A percentile compares a stretch with the other conserved stretches of the same genome.
Conservation (phyloP, 2,329 filamentous ascomycete genomes). For the Neofusicoccum sp. region DNA sequence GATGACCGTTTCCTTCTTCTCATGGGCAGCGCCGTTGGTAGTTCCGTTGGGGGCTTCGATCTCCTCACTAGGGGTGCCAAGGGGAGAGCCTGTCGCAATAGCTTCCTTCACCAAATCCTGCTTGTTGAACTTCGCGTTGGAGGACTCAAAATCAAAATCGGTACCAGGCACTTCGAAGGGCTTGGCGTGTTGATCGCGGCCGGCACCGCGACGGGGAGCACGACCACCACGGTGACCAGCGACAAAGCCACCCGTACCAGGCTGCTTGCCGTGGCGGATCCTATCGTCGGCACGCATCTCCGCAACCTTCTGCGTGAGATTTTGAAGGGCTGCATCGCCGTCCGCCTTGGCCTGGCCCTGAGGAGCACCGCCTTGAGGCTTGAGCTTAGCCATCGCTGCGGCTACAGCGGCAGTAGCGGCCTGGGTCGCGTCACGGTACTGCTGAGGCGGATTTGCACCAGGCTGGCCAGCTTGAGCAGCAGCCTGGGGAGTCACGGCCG, state of each 20-base stretch:
- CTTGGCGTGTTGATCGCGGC: slow-evolving; percentile 46
- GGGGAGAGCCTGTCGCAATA: slow-evolving; percentile 71
- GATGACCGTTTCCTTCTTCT: slow-evolving; percentile 45
- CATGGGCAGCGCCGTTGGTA: slow-evolving; percentile 29
- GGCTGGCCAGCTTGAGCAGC: slow-evolving; percentile 27
- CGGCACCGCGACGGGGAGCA: slow-evolving; percentile 48
- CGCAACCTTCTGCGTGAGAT: slow-evolving; percentile 70
- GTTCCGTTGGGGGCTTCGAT: slow-evolving; percentile 35
- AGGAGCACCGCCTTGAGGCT: slow-evolving; percentile 23
- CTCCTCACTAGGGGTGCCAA: slow-evolving; percentile 38
- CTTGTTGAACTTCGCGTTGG: slow-evolving; percentile 89
- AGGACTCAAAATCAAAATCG: slow-evolving; percentile 86
- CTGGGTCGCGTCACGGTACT: slow-evolving; percentile 66
- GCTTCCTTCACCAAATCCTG: slow-evolving; percentile 86
- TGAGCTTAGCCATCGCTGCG: slow-evolving; percentile 72
- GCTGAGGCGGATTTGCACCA: slow-evolving; percentile 13
- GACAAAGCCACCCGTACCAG: slow-evolving; percentile 40
- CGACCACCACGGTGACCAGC: slow-evolving; percentile 42
- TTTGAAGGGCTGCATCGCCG: slow-evolving; percentile 59
- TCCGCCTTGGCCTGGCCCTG: slow-evolving; percentile 31
- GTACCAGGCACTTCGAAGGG: slow-evolving; percentile 81
- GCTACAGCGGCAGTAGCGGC: slow-evolving; percentile 76
- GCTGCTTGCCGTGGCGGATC: slow-evolving; percentile 51
- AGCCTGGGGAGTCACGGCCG: slow-evolving; percentile 41
- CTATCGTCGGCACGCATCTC: slow-evolving; percentile 69